Evolutionary conservation across 345 rosid genomes (phyloP).

Genomic region (Linum trigynum): DNA sequence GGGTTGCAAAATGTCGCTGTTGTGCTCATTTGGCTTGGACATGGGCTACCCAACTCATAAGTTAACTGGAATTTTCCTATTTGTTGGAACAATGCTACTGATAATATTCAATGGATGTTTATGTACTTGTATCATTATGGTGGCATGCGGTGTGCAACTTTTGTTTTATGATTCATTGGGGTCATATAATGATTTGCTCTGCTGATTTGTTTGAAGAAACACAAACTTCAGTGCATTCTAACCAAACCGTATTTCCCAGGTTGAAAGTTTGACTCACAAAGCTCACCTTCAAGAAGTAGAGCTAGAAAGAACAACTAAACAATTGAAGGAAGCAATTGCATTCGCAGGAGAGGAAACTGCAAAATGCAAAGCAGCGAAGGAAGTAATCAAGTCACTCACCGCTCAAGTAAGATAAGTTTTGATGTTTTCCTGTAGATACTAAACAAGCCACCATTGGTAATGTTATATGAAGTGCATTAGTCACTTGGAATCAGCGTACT

Average conservation of each 20-base stretch:
- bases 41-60: not conserved
- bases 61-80: not conserved
- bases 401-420: slow-evolving; percentile 28
- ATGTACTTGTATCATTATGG: too few relatives aligned
- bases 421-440: not conserved
- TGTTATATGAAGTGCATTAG: not conserved
- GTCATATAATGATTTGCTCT: not conserved
- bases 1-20: too few relatives aligned
- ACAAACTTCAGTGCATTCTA: slow-evolving; percentile 1
- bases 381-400: slow-evolving; percentile 46
- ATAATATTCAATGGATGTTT: not conserved
- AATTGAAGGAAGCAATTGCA: slow-evolving; percentile 42
- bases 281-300: slow-evolving; percentile 41
- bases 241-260: slow-evolving; percentile 22
- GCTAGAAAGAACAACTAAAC: slow-evolving; percentile 37
- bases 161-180: not conserved
- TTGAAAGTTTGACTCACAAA: slow-evolving; percentile 51
- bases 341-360: slow-evolving; percentile 43
- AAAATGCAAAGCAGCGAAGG: slow-evolving; percentile 47
- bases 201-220: not conserved
- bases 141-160: not conserved
- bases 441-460: not conserved
- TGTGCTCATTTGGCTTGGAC: not conserved
- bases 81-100: not conserved
- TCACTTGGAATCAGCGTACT: too few relatives aligned